Percentiles rank a stretch among this genome's conserved stretches.
Evolutionary conservation across 2,329 filamentous ascomycete species (phyloP).

Genomic region (Colletotrichum gloeosporioides): DNA sequence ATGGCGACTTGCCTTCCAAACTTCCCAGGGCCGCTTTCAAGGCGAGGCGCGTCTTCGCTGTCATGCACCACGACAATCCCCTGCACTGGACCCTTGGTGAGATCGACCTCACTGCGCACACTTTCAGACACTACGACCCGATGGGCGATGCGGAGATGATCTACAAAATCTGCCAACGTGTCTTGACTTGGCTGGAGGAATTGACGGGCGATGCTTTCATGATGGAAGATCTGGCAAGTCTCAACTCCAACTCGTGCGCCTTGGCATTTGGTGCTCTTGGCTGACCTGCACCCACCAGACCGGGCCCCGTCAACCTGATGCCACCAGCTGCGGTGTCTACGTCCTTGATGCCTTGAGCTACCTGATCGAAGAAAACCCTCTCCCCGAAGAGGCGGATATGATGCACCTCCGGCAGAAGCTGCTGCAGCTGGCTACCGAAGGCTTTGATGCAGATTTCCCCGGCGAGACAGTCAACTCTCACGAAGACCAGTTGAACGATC

Average conservation of each 20-base stretch:
- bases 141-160: not conserved
- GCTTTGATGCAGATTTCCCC: not conserved
- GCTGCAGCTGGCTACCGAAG: not conserved
- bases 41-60: slow-evolving; percentile 28
- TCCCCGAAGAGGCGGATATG: not conserved
- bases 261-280: not conserved
- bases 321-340: not conserved
- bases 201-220: not conserved
- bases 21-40: slow-evolving; percentile 43
- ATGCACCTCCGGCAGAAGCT: not conserved
- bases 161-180: not conserved
- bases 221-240: not conserved
- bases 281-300: not conserved
- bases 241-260: not conserved
- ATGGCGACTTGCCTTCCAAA: slow-evolving; percentile 46
- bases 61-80: not conserved
- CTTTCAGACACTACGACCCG: not conserved
- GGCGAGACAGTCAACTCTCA: not conserved
- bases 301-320: not conserved
- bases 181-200: not conserved
- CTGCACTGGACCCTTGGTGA: not conserved
- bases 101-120: not conserved
- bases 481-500: not conserved
- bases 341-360: not conserved
- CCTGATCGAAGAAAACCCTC: not conserved